Evolutionary conservation across 2,329 filamentous ascomycete genomes (phyloP).

Genomic region (Scedosporium dehoogii): DNA sequence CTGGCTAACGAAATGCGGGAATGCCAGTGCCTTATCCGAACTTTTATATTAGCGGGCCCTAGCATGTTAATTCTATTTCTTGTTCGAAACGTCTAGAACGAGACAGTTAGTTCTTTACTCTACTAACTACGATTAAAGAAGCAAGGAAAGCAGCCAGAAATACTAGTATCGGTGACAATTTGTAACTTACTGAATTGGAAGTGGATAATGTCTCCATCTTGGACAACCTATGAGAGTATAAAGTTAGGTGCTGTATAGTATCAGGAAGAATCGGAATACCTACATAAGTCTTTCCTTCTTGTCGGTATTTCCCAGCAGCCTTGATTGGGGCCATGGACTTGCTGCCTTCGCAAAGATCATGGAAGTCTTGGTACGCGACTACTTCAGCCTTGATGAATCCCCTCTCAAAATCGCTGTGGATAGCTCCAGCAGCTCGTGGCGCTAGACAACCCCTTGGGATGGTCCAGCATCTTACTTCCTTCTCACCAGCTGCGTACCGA

Average conservation of each 20-base stretch:
- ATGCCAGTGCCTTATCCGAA: too few species aligned
- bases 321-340: constrained; percentile 36
- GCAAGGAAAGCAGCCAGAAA: too few species aligned
- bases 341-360: constrained; percentile 29
- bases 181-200: constrained; percentile 25
- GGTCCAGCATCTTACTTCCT: constrained; percentile 35
- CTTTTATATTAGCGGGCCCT: too few species aligned
- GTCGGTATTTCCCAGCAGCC: constrained; percentile 33
- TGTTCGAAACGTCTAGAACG: too few species aligned
- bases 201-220: constrained; percentile 33
- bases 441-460: constrained; percentile 26
- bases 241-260: constrained; percentile 12
- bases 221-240: constrained; percentile 16
- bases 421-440: constrained; percentile 30
- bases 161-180: too few species aligned
- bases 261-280: constrained; percentile 9
- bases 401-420: constrained; percentile 31
- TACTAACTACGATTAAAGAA: too few species aligned
- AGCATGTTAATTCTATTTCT: too few species aligned
- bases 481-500: constrained; percentile 25
- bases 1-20: too few species aligned
- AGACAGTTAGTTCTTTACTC: too few species aligned
- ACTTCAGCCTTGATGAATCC: constrained; percentile 37
- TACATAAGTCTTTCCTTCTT: constrained; percentile 32
- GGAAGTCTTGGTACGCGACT: constrained; percentile 33